These are phyloP conservation scores for Incumbomyces delicatus DNA, from an alignment of 2,329 filamentous ascomycete genomes.

Conservation along the genomic window DNA sequence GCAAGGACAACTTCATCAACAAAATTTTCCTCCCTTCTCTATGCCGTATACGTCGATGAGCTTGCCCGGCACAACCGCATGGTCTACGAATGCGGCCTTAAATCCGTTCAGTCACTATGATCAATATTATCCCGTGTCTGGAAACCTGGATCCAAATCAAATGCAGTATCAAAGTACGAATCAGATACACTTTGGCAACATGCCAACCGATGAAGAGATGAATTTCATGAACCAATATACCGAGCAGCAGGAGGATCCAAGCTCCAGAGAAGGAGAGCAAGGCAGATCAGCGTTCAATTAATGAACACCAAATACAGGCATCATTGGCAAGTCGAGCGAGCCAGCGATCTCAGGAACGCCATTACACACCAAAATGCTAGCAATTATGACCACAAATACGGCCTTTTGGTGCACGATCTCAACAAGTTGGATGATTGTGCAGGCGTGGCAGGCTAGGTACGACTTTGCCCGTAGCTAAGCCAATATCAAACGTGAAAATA, in stretches of 20 bases:
- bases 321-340: too few species aligned
- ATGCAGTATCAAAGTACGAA: conserved; percentile 3
- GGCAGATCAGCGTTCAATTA: conserved; percentile 1
- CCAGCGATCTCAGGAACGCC: not conserved
- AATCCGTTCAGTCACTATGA: conserved; percentile 20
- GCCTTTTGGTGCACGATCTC: too few species aligned
- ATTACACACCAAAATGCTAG: not conserved
- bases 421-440: too few species aligned
- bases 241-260: not conserved
- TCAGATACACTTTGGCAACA: not conserved
- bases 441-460: too few species aligned
- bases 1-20: not conserved
- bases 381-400: too few species aligned
- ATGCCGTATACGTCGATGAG: not conserved
- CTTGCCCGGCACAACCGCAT: not conserved
- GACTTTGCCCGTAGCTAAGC: too few species aligned
- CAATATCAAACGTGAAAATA: too few species aligned
- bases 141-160: conserved; percentile 8
- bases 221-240: conserved; percentile 17
- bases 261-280: not conserved
- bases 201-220: conserved; percentile 16
- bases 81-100: not conserved
- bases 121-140: conserved; percentile 17
- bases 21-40: not conserved
- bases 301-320: too few species aligned